phyloP scores from a whole-genome alignment of 2,329 filamentous ascomycete species.

The Colletotrichum siamense region DNA sequence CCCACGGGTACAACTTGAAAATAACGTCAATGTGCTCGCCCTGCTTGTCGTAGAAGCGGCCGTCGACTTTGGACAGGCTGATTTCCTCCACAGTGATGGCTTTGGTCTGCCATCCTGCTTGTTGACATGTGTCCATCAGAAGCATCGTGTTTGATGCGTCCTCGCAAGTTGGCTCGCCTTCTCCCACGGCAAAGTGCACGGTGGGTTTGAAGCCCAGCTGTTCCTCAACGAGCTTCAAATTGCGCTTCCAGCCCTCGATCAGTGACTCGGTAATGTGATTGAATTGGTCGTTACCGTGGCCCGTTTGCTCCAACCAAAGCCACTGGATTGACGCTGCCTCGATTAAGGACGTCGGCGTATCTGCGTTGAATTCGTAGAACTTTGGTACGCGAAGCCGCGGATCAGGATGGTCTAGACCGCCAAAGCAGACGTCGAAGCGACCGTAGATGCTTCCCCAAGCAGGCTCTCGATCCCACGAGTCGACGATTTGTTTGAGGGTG shows the following conservation, averaged over 20 bases:
- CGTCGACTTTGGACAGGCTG: background rate
- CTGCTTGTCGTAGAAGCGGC: background rate
- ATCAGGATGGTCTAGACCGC: background rate
- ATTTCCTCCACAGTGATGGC: background rate
- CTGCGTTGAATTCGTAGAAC: conserved; percentile 5
- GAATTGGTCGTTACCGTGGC: background rate
- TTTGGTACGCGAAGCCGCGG: background rate
- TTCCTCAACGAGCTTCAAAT: background rate
- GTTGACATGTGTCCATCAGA: background rate
- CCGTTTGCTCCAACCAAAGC: background rate
- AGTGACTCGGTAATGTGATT: background rate
- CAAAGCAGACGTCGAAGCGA: conserved; percentile 1
- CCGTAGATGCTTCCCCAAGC: conserved; percentile 9
- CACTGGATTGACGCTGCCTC: background rate
- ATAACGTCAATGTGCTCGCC: background rate
- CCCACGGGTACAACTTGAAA: conserved; percentile 7
- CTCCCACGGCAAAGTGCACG: background rate
- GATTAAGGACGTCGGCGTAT: background rate
- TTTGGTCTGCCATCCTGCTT: background rate
- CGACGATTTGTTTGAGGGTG: background rate
- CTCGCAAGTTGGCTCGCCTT: background rate
- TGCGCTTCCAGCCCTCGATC: background rate
- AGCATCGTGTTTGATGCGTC: background rate
- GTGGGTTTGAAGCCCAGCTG: background rate
- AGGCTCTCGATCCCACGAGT: background rate